phyloP scores from a whole-genome alignment of 2,329 filamentous ascomycete genomes.

The Colletotrichum sublineola region DNA sequence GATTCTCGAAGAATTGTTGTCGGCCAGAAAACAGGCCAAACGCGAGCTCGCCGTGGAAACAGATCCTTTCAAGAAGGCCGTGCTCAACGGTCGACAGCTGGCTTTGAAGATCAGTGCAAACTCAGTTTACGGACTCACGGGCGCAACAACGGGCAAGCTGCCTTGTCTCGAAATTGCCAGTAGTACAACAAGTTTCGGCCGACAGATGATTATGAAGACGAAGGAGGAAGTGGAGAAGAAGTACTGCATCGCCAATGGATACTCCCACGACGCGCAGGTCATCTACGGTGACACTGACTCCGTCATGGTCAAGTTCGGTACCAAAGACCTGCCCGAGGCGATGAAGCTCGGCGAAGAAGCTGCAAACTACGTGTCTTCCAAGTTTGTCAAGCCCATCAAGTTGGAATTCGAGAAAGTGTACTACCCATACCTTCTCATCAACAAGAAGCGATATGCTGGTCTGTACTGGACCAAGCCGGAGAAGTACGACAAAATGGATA shows the following conservation, averaged over 20 bases:
- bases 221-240: constrained; percentile 93
- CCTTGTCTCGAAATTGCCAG: constrained; percentile 96
- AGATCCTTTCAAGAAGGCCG: constrained; percentile 97
- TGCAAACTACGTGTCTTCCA: constrained; percentile 86
- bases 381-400: constrained; percentile 98
- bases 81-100: constrained; percentile 95
- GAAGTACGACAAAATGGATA: constrained; percentile 99
- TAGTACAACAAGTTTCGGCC: constrained; percentile 96
- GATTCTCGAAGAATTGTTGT: constrained; percentile 92
- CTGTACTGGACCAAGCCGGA: constrained; percentile 95
- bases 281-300: constrained; percentile 99
- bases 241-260: constrained; percentile 95
- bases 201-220: constrained; percentile 99
- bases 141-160: constrained; percentile 94
- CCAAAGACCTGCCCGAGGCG: constrained; percentile 84
- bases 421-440: constrained; percentile 97
- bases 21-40: constrained; percentile 96
- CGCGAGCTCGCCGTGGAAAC: constrained; percentile 89
- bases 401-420: constrained; percentile 99
- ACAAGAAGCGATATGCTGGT: constrained; percentile 99
- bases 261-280: constrained; percentile 93
- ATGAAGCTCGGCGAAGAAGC: constrained; percentile 98
- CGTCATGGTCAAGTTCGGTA: constrained; percentile 99
- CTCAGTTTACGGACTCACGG: constrained; percentile 96
- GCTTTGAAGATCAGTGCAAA: constrained; percentile 97